Evolutionary conservation across 495 filamentous ascomycete genomes (phyloP), one percentile per base, ranked within the genome.

Genomic region (Podospora tetraspora): DNA sequence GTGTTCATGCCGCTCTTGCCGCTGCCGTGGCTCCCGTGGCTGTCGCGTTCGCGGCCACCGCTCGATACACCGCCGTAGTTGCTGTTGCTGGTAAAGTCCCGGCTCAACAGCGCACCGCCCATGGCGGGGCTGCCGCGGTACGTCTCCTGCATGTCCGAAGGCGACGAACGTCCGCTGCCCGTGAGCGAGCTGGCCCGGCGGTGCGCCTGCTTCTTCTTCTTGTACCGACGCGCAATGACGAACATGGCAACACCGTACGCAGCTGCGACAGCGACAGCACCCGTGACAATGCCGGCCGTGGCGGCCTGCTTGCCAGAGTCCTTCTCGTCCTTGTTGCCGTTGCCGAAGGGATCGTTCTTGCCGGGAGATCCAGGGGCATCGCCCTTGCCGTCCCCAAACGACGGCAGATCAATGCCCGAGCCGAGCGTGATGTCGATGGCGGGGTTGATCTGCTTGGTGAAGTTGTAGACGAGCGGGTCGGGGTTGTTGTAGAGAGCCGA

Each of bases 211-310:
- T 89, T 91, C 82, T 89, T 90, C 81, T 90, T 90, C 84, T 92
- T 93, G 86, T 98, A 99, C 68, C 95, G 85, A 59, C 96, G 87
- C 25, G 95, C 95, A 70, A 98, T 86, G 76, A 94, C 90, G 80
- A 98, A 96, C 95, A 99, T 98, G 77, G 92, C 96, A n/a, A 92
- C 94, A 75, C 94, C 96, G 73, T 99, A 99, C n/a, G 89, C 91
- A 59, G 89, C 89, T 19, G 92, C 92, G 73, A 93, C 92, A 57
- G 84, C 87, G 32, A 93, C 87, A 63, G 91, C 90, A 72, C 90
- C 91, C 60, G 89, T 80, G 61, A 88, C 92, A 76, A 97, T 92
- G 70, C 90, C 93, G 61, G 92, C 90, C n/a, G 91, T 94, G 73
- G 90, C 91, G 65, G 87, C 87, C 63, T 85, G 86, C 62, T 92